phyloP scores from a whole-genome alignment of 1,139 yeast species.

The Sugiyamaella paludigena region DNA sequence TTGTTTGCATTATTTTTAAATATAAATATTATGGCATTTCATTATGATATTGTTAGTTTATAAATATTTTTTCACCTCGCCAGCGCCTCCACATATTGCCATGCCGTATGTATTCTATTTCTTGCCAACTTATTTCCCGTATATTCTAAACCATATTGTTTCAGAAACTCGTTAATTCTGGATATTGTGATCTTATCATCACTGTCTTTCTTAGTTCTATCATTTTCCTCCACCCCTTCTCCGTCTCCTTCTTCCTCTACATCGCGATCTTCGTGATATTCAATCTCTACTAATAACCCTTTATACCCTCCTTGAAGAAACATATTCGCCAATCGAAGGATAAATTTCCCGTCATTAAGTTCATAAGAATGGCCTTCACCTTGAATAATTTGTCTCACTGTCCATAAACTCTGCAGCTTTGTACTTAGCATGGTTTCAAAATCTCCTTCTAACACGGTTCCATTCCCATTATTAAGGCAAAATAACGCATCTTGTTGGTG shows the following conservation, averaged over 20 bases:
- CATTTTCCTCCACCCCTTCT: neutral
- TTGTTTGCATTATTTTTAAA: neutral
- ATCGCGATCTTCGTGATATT: conserved; percentile 20
- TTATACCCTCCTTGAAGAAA: conserved; percentile 72
- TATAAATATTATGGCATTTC: conserved; percentile 2
- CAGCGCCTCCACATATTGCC: conserved; percentile 26
- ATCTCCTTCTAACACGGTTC: conserved; percentile 34
- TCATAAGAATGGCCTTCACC: conserved; percentile 71
- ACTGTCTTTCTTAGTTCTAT: conserved; percentile 1
- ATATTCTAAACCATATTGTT: conserved; percentile 17
- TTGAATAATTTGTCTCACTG: conserved; percentile 62
- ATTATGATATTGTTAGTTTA: neutral
- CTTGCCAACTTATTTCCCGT: conserved; percentile 12
- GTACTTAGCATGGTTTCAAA: conserved; percentile 39
- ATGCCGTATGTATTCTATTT: conserved; percentile 21
- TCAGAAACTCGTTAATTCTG: conserved; percentile 20
- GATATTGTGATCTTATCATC: conserved; percentile 5
- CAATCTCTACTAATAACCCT: conserved; percentile 64
- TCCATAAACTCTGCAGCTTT: conserved; percentile 72
- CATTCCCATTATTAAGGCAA: conserved; percentile 47
- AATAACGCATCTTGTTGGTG: conserved; percentile 52
- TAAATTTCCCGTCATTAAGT: conserved; percentile 37
- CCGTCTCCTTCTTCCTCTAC: too few relatives aligned
- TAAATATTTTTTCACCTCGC: conserved; percentile 2
- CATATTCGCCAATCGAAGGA: conserved; percentile 62